phyloP scores from a whole-genome alignment of 768 basidiomycete genomes.

The Chlorophyllum brunneum region DNA sequence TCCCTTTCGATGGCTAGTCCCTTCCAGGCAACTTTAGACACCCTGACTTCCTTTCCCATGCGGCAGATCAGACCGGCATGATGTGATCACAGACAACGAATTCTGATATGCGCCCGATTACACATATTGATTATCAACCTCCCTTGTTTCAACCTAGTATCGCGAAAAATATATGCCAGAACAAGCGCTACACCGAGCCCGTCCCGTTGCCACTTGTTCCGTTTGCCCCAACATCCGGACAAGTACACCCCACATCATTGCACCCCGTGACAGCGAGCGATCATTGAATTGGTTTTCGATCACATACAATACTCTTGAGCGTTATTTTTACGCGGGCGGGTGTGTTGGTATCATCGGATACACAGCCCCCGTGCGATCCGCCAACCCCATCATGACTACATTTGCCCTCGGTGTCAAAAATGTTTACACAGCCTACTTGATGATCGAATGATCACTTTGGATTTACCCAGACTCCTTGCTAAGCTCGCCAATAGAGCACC shows the following conservation, averaged over 20 bases:
- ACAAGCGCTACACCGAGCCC: too few relatives aligned
- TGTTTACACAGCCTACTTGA: background rate
- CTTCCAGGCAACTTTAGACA: background rate
- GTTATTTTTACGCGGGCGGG: background rate
- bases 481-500: too few relatives aligned
- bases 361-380: constrained; percentile 8
- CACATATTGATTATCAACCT: constrained; percentile 5
- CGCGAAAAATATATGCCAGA: background rate
- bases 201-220: background rate
- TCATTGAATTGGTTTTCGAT: too few relatives aligned
- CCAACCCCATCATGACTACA: background rate
- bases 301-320: too few relatives aligned
- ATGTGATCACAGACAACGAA: background rate
- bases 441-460: background rate
- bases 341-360: background rate
- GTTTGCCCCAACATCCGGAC: background rate
- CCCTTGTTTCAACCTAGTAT: constrained; percentile 2
- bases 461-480: too few relatives aligned
- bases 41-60: background rate
- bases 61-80: background rate
- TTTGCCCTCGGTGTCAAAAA: background rate
- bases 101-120: background rate
- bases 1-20: background rate
- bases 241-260: too few relatives aligned
- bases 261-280: too few relatives aligned